phyloP scores from a whole-genome alignment of 202 grass and related monocot genomes.

The Eragrostis tef region DNA sequence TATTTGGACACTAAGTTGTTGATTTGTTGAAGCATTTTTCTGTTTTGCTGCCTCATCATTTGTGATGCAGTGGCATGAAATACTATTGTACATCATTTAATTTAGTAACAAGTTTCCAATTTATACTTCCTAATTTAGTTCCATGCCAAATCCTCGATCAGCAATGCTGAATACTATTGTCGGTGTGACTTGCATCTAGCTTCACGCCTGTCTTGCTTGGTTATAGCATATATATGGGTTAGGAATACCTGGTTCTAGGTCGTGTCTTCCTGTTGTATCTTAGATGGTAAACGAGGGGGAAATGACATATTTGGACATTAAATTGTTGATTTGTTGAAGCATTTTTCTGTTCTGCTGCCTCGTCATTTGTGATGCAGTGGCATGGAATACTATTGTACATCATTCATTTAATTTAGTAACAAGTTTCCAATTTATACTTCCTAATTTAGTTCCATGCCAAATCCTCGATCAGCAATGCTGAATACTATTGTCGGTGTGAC shows the following conservation, averaged over 20 bases:
- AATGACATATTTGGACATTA: neutral
- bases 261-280: slow-evolving; percentile 10
- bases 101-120: neutral
- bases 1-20: slow-evolving; percentile 17
- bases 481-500: slow-evolving; percentile 23
- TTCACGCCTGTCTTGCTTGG: slow-evolving; percentile 7
- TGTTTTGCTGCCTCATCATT: slow-evolving; percentile 22
- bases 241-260: slow-evolving; percentile 7
- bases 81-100: neutral
- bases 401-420: neutral
- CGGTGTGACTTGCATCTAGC: neutral
- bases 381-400: neutral
- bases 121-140: neutral
- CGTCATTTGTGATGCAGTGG: slow-evolving; percentile 25
- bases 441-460: neutral
- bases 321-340: slow-evolving; percentile 3
- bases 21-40: neutral
- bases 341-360: neutral
- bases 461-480: slow-evolving; percentile 1
- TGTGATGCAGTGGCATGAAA: neutral
- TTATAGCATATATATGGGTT: neutral
- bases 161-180: slow-evolving; percentile 20
- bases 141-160: neutral
- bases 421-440: neutral
- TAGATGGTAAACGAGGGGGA: neutral